Conservation (phyloP, 179 eudicot species). For the Sideroxylon spinosum region DNA sequence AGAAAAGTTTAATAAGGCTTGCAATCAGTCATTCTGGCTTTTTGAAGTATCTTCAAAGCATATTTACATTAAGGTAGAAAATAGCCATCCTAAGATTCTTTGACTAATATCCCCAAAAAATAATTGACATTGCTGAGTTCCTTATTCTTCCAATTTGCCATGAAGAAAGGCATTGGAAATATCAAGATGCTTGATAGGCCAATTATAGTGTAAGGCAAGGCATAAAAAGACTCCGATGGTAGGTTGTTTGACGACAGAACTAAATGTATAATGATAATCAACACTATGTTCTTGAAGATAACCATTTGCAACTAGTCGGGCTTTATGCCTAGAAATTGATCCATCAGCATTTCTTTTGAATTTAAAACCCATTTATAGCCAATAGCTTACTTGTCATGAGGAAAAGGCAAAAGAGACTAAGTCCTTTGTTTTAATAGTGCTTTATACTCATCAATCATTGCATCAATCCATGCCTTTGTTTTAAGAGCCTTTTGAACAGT, state of each 20-base stretch:
- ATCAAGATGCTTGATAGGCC: too few species aligned
- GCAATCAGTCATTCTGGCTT: not conserved
- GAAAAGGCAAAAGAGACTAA: not conserved
- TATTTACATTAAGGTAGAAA: not conserved
- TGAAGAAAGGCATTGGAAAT: not conserved
- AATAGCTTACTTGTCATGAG: not conserved
- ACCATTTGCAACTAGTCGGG: not conserved
- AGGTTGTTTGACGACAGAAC: not conserved
- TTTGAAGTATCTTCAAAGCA: not conserved
- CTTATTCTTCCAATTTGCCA: not conserved
- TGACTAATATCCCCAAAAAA: not conserved
- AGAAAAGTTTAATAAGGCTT: not conserved
- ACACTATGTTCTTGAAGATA: not conserved
- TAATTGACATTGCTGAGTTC: not conserved
- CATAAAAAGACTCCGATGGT: not conserved
- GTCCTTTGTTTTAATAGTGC: not conserved
- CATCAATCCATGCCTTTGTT: not conserved
- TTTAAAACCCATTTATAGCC: too few species aligned
- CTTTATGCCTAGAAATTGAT: too few species aligned
- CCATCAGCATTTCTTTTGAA: too few species aligned
- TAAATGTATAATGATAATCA: not conserved
- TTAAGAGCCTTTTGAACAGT: too few species aligned
- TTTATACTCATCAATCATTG: not conserved
- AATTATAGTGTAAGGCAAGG: not conserved
- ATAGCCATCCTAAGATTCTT: not conserved